A percentile compares a stretch with the other conserved stretches of the same genome.
Evolutionary conservation across 768 basidiomycete genomes (phyloP).

Genomic region (Gyrodon lividus): DNA sequence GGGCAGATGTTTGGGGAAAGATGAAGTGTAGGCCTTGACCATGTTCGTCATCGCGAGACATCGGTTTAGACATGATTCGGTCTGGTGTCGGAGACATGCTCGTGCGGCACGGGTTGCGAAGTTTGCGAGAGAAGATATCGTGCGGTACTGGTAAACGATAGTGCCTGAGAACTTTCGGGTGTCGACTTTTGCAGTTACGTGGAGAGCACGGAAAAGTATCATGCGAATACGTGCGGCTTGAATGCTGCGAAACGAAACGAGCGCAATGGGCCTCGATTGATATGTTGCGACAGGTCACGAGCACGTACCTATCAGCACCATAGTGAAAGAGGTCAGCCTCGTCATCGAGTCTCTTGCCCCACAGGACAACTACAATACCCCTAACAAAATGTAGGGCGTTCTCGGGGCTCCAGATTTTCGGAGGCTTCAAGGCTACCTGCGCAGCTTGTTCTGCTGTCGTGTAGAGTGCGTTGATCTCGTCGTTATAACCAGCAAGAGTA

Average conservation of each 20-base stretch:
- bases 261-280: background rate
- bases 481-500: slow-evolving; percentile 10
- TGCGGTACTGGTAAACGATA: slow-evolving; percentile 38
- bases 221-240: slow-evolving; percentile 43
- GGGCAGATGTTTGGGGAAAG: slow-evolving; percentile 12
- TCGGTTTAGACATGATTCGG: slow-evolving; percentile 13
- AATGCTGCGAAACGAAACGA: slow-evolving; percentile 25
- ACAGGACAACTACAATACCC: slow-evolving; percentile 11
- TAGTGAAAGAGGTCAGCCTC: slow-evolving; percentile 9
- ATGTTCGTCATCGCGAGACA: slow-evolving; percentile 16
- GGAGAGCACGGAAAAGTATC: slow-evolving; percentile 35
- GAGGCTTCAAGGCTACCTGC: slow-evolving; percentile 10
- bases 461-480: slow-evolving; percentile 16
- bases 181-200: slow-evolving; percentile 19
- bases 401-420: slow-evolving; percentile 16
- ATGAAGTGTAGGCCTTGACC: background rate
- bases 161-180: slow-evolving; percentile 25
- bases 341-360: slow-evolving; percentile 13
- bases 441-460: slow-evolving; percentile 1
- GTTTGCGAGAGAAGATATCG: slow-evolving; percentile 26
- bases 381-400: slow-evolving; percentile 13
- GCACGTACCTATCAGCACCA: slow-evolving; percentile 10
- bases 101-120: slow-evolving; percentile 13
- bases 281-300: background rate
- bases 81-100: slow-evolving; percentile 10